A percentile compares a stretch with the other conserved stretches of the same genome.
These are phyloP conservation scores for Symbiotaphrina buchneri DNA, from an alignment of 495 filamentous ascomycete species.

Conservation along the genomic window DNA sequence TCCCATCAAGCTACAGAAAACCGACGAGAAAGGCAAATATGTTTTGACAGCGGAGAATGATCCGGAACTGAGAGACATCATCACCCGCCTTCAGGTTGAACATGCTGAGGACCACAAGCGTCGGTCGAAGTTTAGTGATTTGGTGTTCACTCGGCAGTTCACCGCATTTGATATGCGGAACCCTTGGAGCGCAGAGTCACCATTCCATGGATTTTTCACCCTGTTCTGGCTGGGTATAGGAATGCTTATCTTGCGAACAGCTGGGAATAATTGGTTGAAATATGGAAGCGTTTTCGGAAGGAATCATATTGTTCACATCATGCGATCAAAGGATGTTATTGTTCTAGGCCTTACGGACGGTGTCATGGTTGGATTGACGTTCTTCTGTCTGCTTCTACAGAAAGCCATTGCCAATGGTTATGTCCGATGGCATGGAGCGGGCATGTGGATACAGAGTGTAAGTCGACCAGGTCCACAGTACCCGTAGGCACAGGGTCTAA, in stretches of 20 bases:
- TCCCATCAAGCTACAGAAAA: slow-evolving; percentile 22
- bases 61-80: slow-evolving; percentile 26
- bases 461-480: too few species aligned
- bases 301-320: slow-evolving; percentile 42
- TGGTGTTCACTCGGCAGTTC: slow-evolving; percentile 45
- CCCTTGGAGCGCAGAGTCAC: slow-evolving; percentile 24
- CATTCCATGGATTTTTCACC: slow-evolving; percentile 57
- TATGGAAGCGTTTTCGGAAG: slow-evolving; percentile 38
- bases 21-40: slow-evolving; percentile 21
- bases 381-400: slow-evolving; percentile 35
- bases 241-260: slow-evolving; percentile 36
- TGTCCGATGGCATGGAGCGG: slow-evolving; percentile 35
- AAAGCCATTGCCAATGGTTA: slow-evolving; percentile 24
- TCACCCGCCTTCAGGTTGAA: slow-evolving; percentile 16
- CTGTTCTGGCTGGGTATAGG: slow-evolving; percentile 50
- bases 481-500: too few species aligned
- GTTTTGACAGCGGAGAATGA: slow-evolving; percentile 34
- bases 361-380: slow-evolving; percentile 34
- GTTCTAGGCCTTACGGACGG: slow-evolving; percentile 43
- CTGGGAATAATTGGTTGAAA: slow-evolving; percentile 36
- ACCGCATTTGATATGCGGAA: slow-evolving; percentile 51
- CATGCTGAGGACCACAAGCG: slow-evolving; percentile 15
- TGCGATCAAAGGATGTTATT: slow-evolving; percentile 43
- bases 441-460: slow-evolving; percentile 47
- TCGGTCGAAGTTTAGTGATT: slow-evolving; percentile 30